Evolutionary conservation across 2,329 filamentous ascomycete species (phyloP), one percentile per base, ranked within the genome.

Genomic region (Ophiocordyceps unilateralis): DNA sequence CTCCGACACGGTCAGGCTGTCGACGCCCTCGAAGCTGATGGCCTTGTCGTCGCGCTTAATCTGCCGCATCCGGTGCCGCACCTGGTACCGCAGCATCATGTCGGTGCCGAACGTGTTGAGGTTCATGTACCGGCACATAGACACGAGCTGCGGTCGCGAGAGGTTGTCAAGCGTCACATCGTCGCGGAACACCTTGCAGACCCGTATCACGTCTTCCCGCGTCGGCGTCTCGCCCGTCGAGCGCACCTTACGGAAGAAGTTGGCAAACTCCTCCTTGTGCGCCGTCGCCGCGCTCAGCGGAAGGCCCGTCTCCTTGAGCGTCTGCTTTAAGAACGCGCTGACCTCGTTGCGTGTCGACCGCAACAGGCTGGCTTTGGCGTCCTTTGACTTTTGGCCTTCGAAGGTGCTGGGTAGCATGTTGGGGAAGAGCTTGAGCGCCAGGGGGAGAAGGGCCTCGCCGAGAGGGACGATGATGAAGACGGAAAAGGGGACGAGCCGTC

Each of bases 131-230:
- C 85, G 82, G 72, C 91, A 96, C 74, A 96, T 98, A 44, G 83
- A 93, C 24, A 98, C 89, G 42, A 98, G 70, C 64, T 98, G 91
- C 15, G 91, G 91, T 48, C 91, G 76, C 17, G 88, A 95, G 50
- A 98, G 68, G 65, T 98, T 98, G 76, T 98, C 91, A 26, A 98
- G 72, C 0, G 91, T 98, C 54, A 98, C 60, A 61, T 98, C 91
- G 58, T 98, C 91, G 62, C 91, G 93, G 76, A 98, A 98, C 50
- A 93, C 83, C 72, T 95, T 93, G 78, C 91, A 96, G 49, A 98
- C 89, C 65, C 91, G 94, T 70, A 98, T 93, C 49, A 98, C 86
- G 58, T 98, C 91, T 50, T 88, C 75, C 43, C 79, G 75, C 5
- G 84, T 91, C 1, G 91, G 91, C 39, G 81, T 72, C 67, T 96